These are phyloP conservation scores for Aegilops umbellulata DNA, from an alignment of 176 grass and related monocot species.

Conservation along the genomic window DNA sequence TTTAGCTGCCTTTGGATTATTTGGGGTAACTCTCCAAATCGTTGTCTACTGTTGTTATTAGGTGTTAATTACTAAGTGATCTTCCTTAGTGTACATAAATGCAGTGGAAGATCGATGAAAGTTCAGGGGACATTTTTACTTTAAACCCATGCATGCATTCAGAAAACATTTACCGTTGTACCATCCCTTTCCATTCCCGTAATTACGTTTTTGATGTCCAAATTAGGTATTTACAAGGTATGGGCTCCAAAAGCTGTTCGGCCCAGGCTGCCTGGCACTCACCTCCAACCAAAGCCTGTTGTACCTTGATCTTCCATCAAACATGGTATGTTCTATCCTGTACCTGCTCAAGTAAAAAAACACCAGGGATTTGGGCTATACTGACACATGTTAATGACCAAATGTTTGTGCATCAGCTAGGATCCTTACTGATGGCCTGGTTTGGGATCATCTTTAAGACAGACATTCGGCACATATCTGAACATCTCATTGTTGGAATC, in stretches of 20 bases:
- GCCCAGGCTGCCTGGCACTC: slow-evolving; percentile 58
- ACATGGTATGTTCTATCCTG: slow-evolving; percentile 57
- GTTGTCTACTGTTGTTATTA: neutral
- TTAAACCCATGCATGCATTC: neutral
- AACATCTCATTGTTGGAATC: slow-evolving; percentile 75
- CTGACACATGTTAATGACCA: slow-evolving; percentile 7
- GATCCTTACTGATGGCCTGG: slow-evolving; percentile 97
- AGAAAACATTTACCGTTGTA: neutral
- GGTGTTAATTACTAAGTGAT: neutral
- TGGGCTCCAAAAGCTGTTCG: slow-evolving; percentile 83
- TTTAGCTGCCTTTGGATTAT: slow-evolving; percentile 74
- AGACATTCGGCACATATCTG: slow-evolving; percentile 67
- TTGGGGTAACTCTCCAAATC: slow-evolving; percentile 61
- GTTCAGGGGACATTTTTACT: neutral
- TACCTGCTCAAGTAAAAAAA: slow-evolving; percentile 16
- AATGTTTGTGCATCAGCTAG: slow-evolving; percentile 55
- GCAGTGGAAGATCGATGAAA: neutral
- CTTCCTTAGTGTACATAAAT: neutral
- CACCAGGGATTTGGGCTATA: neutral
- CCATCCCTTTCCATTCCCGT: neutral
- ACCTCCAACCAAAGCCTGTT: slow-evolving; percentile 69
- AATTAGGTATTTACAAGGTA: slow-evolving; percentile 90
- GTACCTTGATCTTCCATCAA: slow-evolving; percentile 92
- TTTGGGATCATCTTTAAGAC: slow-evolving; percentile 95
- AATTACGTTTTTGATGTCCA: slow-evolving; percentile 19